phyloP scores from a whole-genome alignment of 495 filamentous ascomycete species.

The Aspergillus bertholletiae region DNA sequence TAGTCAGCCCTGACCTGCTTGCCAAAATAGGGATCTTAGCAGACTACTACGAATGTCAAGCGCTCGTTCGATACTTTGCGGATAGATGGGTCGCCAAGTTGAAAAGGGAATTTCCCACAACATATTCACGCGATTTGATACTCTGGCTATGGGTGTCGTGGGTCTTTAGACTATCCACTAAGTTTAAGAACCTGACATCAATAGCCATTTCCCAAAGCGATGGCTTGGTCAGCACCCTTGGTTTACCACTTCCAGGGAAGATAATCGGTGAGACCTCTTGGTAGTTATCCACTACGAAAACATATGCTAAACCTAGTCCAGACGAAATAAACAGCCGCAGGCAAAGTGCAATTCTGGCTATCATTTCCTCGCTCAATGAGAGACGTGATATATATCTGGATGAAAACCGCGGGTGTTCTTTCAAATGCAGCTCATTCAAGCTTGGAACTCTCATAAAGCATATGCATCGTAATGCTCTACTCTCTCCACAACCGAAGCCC shows the following conservation, averaged over 20 bases:
- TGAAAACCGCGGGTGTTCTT: no score
- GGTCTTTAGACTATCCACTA: not conserved
- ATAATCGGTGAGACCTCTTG: not conserved
- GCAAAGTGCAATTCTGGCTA: no score
- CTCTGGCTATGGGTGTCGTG: not conserved
- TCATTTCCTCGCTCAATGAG: no score
- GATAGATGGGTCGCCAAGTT: not conserved
- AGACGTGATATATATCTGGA: no score
- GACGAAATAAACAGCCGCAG: no score
- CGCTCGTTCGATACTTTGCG: not conserved
- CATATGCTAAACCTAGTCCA: no score
- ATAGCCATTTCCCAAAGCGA: not conserved
- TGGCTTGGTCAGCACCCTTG: not conserved
- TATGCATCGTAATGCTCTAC: no score
- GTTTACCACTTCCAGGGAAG: not conserved
- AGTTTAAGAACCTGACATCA: not conserved
- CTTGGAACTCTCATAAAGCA: not conserved
- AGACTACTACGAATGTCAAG: constrained; percentile 44
- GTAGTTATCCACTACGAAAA: no score
- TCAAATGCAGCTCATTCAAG: no score
- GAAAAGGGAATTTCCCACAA: not conserved
- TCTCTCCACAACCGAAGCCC: no score
- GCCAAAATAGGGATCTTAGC: constrained; percentile 47
- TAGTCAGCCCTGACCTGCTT: constrained; percentile 41
- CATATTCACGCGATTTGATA: not conserved